Base-by-base conservation (phyloP, 2,329 filamentous ascomycete genomes). In the Penicillium sp. region DNA sequence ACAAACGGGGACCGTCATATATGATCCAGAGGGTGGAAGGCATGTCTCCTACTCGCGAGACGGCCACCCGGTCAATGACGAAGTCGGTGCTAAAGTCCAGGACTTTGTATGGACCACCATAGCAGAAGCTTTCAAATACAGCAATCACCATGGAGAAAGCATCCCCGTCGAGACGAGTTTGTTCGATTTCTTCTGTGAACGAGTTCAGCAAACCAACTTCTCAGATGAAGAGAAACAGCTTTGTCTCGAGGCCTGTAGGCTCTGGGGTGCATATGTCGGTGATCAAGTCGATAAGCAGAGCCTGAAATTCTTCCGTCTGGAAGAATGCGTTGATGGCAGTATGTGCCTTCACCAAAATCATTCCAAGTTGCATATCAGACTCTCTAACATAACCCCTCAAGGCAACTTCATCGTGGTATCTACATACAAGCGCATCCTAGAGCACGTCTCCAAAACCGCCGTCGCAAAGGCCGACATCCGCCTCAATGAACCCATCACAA, bases 241-340 rank as follows among this genome's bases (percentile, higher is more conserved):
- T 0, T 77, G 85, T 35, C 68, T 86, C 6, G 77, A 84, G 42
- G 78, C 84, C 66, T 81, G 81, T 19, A 81, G 82, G 57, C 81
- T 86, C 72, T 89, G 85, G 85, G 86, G 85, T 38, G 81, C 82
- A 0, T 88, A 88, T 69, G 82, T 88, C 9, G 86, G 86, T 7
- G 84, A 83, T 58, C 78, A 82, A 0, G 77, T 86, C 31, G 80
- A 84, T 63, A 78, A 73, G 45, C 86, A 88, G 68, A 87, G 84
- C 65, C 70, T 89, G 60, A 84, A 81, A 65, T 88, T 84, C 70
- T 87, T 87, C 67, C 86, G 83, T 77, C 74, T 89, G 29, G 86
- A 89, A 67, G 85, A 88, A 67, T 87, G 84, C 57, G 83, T 88
- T 49, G 85, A 87, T 64, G 86, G 86, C 19, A 78, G 80, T 78